Base-by-base conservation (phyloP, 768 basidiomycete genomes). In the Leccinum barrowsii region DNA sequence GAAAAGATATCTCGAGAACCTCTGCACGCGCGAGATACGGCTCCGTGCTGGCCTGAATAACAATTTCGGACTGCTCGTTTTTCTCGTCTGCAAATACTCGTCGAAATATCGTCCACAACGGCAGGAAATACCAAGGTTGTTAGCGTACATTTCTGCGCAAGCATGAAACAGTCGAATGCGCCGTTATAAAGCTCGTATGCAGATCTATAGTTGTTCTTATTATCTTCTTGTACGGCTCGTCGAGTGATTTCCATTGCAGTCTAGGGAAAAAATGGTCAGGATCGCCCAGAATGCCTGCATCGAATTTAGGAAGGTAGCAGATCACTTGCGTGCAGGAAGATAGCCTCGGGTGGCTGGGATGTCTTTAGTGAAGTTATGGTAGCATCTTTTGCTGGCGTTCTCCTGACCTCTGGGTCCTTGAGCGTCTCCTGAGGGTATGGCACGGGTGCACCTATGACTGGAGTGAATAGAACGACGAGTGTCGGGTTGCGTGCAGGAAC, bases 141-240 rank as follows among this genome's bases (percentile, higher is more conserved):
- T 26, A 48, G 61, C 67, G 17, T 61, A 94, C 92, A 93, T 73
- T 93, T 94, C 67, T 93, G 78, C 7, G 94, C 92, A 67, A 97
- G 89, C 88, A 97, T 92, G 76, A 98, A 98, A 74, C 93, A 98
- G 71, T 98, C 96, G 56, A 98, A 80, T 3, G 92, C 82, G 78
- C 96, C 94, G 75, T 89, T 87, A 75, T 96, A 95, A 60, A 86
- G 82, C 76, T 89, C 92, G 82, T 90, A 95, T 15, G 94, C 94
- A 68, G 94, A 90, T 17, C 82, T 78, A 77, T 95, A 96, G 74
- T 95, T 92, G 75, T 88, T 85, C 74, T 92, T 92, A 59, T 80
- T 78, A 75, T 98, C 96, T 64, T 90, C 87, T 57, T 93, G 91
- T 67, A 94, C 91, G 48, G 94, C 94, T 65, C 82, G 82, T 74